Evolutionary conservation across 2,329 filamentous ascomycete genomes (phyloP).

Genomic region (Botrytis porri): DNA sequence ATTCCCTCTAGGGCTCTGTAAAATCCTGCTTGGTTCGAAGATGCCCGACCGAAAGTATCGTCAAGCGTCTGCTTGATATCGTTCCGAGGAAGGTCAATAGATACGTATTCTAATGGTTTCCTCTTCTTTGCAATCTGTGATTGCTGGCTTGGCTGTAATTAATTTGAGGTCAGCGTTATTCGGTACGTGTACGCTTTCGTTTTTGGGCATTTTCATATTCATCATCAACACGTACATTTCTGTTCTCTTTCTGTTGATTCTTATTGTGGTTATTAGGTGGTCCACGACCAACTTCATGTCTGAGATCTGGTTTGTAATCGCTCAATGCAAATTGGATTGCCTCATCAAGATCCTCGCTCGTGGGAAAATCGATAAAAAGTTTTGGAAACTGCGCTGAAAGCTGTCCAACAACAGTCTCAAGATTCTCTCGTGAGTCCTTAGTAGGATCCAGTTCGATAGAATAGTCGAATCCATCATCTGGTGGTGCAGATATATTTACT

Average conservation of each 20-base stretch:
- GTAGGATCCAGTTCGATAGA: conserved; percentile 82
- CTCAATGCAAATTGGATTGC: conserved; percentile 74
- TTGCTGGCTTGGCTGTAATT: conserved; percentile 25
- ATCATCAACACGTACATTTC: neutral
- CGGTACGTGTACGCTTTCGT: neutral
- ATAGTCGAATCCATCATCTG: conserved; percentile 78
- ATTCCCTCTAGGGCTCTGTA: conserved; percentile 72
- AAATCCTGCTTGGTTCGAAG: conserved; percentile 56
- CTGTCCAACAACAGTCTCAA: conserved; percentile 72
- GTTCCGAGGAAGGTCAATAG: conserved; percentile 51
- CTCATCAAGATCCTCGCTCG: conserved; percentile 68
- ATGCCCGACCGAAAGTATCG: conserved; percentile 60
- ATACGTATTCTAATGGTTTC: conserved; percentile 62
- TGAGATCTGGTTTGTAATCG: conserved; percentile 73
- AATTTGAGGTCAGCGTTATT: conserved; percentile 3
- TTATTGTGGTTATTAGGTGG: conserved; percentile 43
- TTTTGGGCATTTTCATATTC: neutral
- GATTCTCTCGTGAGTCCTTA: conserved; percentile 75
- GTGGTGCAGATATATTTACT: conserved; percentile 60
- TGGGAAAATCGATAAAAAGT: conserved; percentile 69
- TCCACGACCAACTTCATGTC: conserved; percentile 65
- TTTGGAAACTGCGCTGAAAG: conserved; percentile 77
- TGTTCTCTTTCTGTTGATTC: conserved; percentile 33
- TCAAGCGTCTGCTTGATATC: conserved; percentile 61
- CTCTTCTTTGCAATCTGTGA: conserved; percentile 45